Base-by-base conservation (phyloP, 2,329 filamentous ascomycete genomes). In the Fusarium albidum region DNA sequence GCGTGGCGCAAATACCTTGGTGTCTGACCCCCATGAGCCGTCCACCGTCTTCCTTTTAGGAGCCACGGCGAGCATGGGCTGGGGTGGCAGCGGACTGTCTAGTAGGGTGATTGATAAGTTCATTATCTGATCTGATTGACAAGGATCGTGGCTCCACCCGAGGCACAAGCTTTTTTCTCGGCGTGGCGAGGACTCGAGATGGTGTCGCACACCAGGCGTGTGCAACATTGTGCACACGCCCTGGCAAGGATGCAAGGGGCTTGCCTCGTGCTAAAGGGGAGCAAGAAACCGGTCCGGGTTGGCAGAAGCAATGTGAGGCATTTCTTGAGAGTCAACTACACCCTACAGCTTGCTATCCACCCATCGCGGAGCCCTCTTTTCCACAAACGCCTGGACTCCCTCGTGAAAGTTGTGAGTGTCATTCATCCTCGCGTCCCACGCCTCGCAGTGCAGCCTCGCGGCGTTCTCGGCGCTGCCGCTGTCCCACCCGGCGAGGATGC, bases 401-500 rank as follows among this genome's bases (percentile, higher is more conserved):
- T 92, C 88, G 40, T 80, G 81, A 68, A 90, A 84, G 71, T 92
- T 92, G 62, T 88, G 84, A 0, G 84, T 86, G 6, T 76, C 77
- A 59, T 85, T 76, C 48, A 92, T 77, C 54, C 77, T 76, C 44
- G 76, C 76, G 65, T 82, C 84, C 80, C 84, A 84, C 4, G 57
- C 64, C 44, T 65, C 62, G 28, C 79, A 78, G 48, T 84, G 79
- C 29, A 78, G 73, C 39, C 89, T 69, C 55, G 82, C 66, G 41
- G 77, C 78, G 33, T 84, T 89, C 4, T 80, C 70, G 85, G 85
- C 3, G 83, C 86, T 21, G 84, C 83, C 18, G 84, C 72, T 3
- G 66, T 90, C 88, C 87, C 87, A 91, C 0, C 86, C 88, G 55
- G 88, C 70, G 70, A 87, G 85, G 43, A 92, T 68, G 0, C 88